Percentiles rank a stretch among this genome's conserved stretches.
Conservation (phyloP, 2,329 filamentous ascomycete species). For the Cephalotrichum gorgonifer region DNA sequence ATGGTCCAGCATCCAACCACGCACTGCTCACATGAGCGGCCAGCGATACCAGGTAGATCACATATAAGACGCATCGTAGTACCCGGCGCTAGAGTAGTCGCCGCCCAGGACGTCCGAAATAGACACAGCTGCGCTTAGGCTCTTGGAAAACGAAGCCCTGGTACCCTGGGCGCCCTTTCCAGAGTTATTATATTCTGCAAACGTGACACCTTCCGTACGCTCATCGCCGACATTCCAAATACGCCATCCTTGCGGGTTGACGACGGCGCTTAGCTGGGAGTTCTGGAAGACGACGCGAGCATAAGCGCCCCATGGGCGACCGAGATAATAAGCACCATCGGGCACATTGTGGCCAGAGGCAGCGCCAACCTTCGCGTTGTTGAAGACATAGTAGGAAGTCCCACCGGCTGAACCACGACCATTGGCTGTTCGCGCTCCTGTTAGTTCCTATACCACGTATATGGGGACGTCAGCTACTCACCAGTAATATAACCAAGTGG, state of each 20-base stretch:
- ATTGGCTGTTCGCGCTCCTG: conserved; percentile 21
- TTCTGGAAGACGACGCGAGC: conserved; percentile 37
- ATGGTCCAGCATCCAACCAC: no score
- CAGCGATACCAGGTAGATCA: no score
- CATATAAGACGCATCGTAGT: background rate
- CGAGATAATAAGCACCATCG: conserved; percentile 31
- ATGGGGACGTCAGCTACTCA: conserved; percentile 11
- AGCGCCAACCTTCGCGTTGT: conserved; percentile 27
- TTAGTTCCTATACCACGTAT: background rate
- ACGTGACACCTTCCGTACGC: conserved; percentile 41
- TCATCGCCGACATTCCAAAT: conserved; percentile 38
- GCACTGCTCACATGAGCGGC: no score
- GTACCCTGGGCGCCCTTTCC: conserved; percentile 44
- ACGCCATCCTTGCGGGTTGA: conserved; percentile 50
- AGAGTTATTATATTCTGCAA: conserved; percentile 49
- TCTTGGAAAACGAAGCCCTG: conserved; percentile 32
- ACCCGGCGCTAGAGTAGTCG: background rate
- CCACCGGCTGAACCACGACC: conserved; percentile 25
- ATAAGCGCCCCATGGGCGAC: conserved; percentile 35
- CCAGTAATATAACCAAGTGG: conserved; percentile 30
- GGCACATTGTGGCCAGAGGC: conserved; percentile 4
- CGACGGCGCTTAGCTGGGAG: conserved; percentile 39
- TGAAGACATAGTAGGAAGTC: conserved; percentile 34
- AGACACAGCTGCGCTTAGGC: conserved; percentile 13
- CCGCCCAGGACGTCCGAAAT: background rate